Evolutionary conservation across 2,329 filamentous ascomycete species (phyloP).

Genomic region (Bipolaris sorokiniana): DNA sequence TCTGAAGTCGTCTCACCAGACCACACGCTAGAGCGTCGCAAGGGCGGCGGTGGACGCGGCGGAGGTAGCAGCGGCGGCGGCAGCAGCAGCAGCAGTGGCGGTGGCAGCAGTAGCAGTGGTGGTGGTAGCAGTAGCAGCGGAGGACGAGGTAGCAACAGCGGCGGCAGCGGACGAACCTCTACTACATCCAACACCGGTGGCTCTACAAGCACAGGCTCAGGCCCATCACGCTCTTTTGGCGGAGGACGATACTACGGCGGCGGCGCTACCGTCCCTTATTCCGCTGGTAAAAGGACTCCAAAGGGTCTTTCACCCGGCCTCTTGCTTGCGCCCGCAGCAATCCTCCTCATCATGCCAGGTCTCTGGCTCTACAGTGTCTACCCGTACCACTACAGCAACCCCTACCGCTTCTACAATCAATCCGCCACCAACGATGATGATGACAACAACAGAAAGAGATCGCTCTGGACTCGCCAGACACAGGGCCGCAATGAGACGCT

Average conservation of each 20-base stretch:
- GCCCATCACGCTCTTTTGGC: constrained; percentile 63
- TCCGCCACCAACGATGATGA: constrained; percentile 51
- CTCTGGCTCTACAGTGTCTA: constrained; percentile 70
- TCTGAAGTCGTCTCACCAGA: constrained; percentile 39
- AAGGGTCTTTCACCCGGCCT: constrained; percentile 58
- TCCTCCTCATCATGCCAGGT: constrained; percentile 66
- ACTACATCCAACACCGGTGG: constrained; percentile 45
- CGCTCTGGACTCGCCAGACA: constrained; percentile 11
- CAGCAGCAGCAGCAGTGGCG: constrained; percentile 7
- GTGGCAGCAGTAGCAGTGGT: not conserved
- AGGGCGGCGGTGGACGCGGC: constrained; percentile 47
- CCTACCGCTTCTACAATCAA: constrained; percentile 60
- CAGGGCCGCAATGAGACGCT: constrained; percentile 62
- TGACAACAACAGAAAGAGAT: constrained; percentile 46
- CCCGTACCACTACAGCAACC: constrained; percentile 64
- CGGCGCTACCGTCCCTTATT: constrained; percentile 44
- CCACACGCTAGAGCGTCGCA: constrained; percentile 46
- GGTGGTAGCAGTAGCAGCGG: constrained; percentile 3
- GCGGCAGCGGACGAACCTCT: constrained; percentile 25
- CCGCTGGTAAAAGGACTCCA: constrained; percentile 50
- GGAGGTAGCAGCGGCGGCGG: constrained; percentile 36
- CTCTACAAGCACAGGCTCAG: constrained; percentile 63
- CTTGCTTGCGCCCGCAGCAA: constrained; percentile 57
- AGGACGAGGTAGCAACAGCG: constrained; percentile 18
- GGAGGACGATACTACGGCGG: constrained; percentile 72